A percentile compares a stretch with the other conserved stretches of the same genome.
These are phyloP conservation scores for Penicillium sp. DNA, from an alignment of 2,329 filamentous ascomycete genomes.

Conservation along the genomic window DNA sequence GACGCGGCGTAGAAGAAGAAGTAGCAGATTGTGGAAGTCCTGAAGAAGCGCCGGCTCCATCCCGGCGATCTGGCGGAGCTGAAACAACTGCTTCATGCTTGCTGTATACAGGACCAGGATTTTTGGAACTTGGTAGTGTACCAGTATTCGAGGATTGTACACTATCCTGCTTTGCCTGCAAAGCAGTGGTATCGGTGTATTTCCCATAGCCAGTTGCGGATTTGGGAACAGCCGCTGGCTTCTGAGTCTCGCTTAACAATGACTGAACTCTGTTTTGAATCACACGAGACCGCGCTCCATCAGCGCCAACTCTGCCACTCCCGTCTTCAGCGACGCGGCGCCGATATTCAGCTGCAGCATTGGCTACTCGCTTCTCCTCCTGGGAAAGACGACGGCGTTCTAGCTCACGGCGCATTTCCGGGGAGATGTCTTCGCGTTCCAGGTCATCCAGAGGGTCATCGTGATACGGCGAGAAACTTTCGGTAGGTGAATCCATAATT, in stretches of 20 bases:
- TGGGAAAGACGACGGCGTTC: conserved; percentile 79
- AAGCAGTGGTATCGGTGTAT: conserved; percentile 64
- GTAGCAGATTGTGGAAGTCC: conserved; percentile 19
- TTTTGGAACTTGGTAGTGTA: conserved; percentile 24
- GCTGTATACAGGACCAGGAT: conserved; percentile 21
- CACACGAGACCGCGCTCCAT: conserved; percentile 69
- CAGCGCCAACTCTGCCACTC: conserved; percentile 45
- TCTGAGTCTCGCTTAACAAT: conserved; percentile 73
- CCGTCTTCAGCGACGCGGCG: conserved; percentile 68
- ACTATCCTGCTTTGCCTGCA: conserved; percentile 42
- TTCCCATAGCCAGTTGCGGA: conserved; percentile 90
- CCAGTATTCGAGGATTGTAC: conserved; percentile 9
- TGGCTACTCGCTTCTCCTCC: conserved; percentile 87
- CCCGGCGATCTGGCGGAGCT: conserved; percentile 16
- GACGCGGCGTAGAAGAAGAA: conserved; percentile 26
- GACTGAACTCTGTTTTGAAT: conserved; percentile 92
- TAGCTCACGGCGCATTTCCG: conserved; percentile 86
- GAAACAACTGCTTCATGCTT: conserved; percentile 10
- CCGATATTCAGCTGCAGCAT: conserved; percentile 85
- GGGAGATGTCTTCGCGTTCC: conserved; percentile 71
- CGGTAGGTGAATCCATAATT: conserved; percentile 66
- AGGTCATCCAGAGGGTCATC: conserved; percentile 59
- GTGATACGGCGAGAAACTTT: conserved; percentile 35
- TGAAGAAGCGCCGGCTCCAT: conserved; percentile 17
- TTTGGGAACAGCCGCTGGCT: conserved; percentile 55